Evolutionary conservation across 2,329 filamentous ascomycete species (phyloP).

Genomic region (Claviceps lovelessii): DNA sequence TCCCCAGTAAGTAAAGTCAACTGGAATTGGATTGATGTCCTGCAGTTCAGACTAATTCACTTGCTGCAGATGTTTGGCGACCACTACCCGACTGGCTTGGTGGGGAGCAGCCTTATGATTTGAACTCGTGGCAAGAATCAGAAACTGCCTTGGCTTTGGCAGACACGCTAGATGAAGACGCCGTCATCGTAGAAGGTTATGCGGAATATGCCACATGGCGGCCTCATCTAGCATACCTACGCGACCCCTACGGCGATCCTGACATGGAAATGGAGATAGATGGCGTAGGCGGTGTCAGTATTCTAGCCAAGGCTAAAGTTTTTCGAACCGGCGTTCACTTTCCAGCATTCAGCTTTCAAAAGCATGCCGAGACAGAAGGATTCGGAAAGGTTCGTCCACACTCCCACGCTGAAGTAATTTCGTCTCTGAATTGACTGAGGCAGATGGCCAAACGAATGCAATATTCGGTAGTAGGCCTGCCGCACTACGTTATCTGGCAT

Average conservation of each 20-base stretch:
- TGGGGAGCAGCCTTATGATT: slow-evolving; percentile 92
- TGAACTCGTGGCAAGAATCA: slow-evolving; percentile 99
- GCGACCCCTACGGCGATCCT: slow-evolving; percentile 91
- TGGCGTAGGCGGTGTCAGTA: slow-evolving; percentile 92
- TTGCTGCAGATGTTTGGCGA: slow-evolving; percentile 70
- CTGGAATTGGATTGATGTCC: neutral
- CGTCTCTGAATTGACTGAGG: neutral
- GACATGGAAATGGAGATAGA: slow-evolving; percentile 99
- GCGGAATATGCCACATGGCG: slow-evolving; percentile 98
- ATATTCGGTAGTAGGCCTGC: slow-evolving; percentile 86
- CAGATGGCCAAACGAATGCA: slow-evolving; percentile 96
- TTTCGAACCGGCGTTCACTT: slow-evolving; percentile 95
- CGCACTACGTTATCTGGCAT: slow-evolving; percentile 99
- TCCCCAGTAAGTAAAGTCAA: slow-evolving; percentile 61
- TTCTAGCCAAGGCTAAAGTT: slow-evolving; percentile 87
- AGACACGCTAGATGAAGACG: slow-evolving; percentile 91
- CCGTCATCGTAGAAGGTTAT: slow-evolving; percentile 96
- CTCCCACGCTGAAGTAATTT: neutral
- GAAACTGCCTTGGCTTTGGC: slow-evolving; percentile 89
- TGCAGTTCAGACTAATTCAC: slow-evolving; percentile 13
- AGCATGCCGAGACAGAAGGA: slow-evolving; percentile 94
- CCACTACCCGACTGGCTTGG: slow-evolving; percentile 98
- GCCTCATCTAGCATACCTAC: slow-evolving; percentile 88
- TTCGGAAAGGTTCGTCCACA: slow-evolving; percentile 74
- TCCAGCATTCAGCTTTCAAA: slow-evolving; percentile 95